Percentiles rank a stretch among this genome's conserved stretches.
Conservation (phyloP, 2,329 filamentous ascomycete genomes). For the Fusarium sp. region DNA sequence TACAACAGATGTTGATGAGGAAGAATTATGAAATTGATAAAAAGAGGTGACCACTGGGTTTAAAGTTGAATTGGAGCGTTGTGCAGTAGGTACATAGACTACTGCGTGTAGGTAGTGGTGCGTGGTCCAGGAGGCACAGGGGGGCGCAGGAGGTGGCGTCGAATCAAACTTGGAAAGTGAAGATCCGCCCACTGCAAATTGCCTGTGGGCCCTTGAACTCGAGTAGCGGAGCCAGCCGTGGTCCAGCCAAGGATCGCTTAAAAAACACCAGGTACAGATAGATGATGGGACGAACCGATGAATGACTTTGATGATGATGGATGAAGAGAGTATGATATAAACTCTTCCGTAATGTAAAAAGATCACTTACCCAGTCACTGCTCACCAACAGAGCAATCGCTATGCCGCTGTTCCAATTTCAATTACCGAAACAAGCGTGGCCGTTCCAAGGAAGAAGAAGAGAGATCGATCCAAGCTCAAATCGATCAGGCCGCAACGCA, state of each 20-base stretch:
- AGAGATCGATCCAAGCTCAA: conserved; percentile 17
- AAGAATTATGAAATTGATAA: conserved; percentile 27
- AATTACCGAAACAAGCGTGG: conserved; percentile 22
- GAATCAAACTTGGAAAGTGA: conserved; percentile 40
- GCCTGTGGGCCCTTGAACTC: conserved; percentile 30
- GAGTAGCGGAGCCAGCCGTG: conserved; percentile 30
- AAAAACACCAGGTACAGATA: conserved; percentile 16
- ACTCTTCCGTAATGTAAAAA: background rate
- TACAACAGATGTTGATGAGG: conserved; percentile 30
- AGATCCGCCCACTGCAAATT: conserved; percentile 42
- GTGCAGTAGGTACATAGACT: background rate
- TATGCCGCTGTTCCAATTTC: conserved; percentile 7
- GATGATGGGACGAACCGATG: conserved; percentile 3
- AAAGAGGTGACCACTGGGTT: conserved; percentile 23
- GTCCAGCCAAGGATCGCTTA: conserved; percentile 19
- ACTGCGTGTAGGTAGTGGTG: conserved; percentile 22
- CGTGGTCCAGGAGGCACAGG: conserved; percentile 36
- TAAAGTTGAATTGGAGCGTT: conserved; percentile 26
- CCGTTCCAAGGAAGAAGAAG: conserved; percentile 4
- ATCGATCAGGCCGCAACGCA: conserved; percentile 34
- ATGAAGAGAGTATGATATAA: background rate
- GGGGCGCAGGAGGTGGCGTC: conserved; percentile 43
- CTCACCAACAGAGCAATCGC: background rate
- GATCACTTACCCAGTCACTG: conserved; percentile 18
- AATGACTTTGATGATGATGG: background rate